phyloP scores from a whole-genome alignment of 2,329 filamentous ascomycete species.

The Neonectria ditissima region DNA sequence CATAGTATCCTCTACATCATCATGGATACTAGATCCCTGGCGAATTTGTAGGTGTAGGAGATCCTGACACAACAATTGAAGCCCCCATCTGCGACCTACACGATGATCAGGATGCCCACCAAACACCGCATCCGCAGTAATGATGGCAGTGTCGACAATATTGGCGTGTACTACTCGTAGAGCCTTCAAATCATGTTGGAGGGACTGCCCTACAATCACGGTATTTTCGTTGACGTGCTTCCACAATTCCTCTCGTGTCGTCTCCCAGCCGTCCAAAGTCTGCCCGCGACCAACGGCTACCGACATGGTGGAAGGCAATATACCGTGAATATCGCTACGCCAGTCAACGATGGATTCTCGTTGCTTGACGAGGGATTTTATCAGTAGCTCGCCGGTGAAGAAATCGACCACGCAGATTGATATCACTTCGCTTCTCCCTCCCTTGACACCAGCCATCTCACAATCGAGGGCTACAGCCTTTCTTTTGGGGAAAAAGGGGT shows the following conservation, averaged over 20 bases:
- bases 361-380: slow-evolving; percentile 23
- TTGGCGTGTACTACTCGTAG: slow-evolving; percentile 4
- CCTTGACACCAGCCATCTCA: slow-evolving; percentile 19
- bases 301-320: slow-evolving; percentile 12
- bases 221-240: slow-evolving; percentile 9
- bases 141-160: not conserved
- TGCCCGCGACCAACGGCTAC: slow-evolving; percentile 10
- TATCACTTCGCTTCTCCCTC: slow-evolving; percentile 7
- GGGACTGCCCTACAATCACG: slow-evolving; percentile 5
- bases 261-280: slow-evolving; percentile 2
- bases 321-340: slow-evolving; percentile 17
- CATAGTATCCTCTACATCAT: not conserved
- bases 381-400: slow-evolving; percentile 19
- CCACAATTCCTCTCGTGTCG: slow-evolving; percentile 9
- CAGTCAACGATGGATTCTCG: slow-evolving; percentile 7
- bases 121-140: not conserved
- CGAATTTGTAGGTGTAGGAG: not conserved
- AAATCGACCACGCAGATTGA: slow-evolving; percentile 26
- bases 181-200: slow-evolving; percentile 2
- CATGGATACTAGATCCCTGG: not conserved
- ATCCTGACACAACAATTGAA: not conserved
- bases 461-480: slow-evolving; percentile 23
- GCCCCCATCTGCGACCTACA: not conserved
- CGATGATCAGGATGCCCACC: not conserved
- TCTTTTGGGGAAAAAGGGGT: slow-evolving; percentile 13